These are phyloP conservation scores for Chytridium lagenaria DNA, from an alignment of 371 early-diverging fungal species.

Conservation along the genomic window DNA sequence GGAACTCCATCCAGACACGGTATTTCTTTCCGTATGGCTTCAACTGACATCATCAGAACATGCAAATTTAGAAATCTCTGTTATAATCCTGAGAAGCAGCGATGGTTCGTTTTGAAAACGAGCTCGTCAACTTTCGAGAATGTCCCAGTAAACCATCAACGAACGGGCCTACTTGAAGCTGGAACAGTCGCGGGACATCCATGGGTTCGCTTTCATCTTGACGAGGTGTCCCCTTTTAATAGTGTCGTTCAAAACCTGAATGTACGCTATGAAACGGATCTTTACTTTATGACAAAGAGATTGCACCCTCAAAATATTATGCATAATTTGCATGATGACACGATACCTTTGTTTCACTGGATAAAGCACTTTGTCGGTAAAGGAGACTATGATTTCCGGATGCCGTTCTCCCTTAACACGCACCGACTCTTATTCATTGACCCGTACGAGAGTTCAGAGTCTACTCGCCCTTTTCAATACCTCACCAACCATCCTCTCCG, in stretches of 20 bases:
- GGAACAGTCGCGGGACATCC: slow-evolving; percentile 49
- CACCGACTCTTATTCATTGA: slow-evolving; percentile 52
- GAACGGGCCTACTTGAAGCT: slow-evolving; percentile 41
- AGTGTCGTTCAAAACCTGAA: slow-evolving; percentile 38
- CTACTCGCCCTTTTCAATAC: slow-evolving; percentile 51
- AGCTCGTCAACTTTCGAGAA: slow-evolving; percentile 39
- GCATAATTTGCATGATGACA: slow-evolving; percentile 63
- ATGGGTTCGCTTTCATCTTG: slow-evolving; percentile 46
- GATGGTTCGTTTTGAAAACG: slow-evolving; percentile 53
- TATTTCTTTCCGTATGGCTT: background rate
- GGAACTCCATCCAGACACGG: slow-evolving; percentile 24
- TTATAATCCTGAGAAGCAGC: slow-evolving; percentile 43
- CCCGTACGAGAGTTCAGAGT: slow-evolving; percentile 39
- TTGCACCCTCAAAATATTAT: slow-evolving; percentile 59
- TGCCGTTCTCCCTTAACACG: slow-evolving; percentile 43
- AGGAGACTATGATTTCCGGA: slow-evolving; percentile 11
- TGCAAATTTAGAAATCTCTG: slow-evolving; percentile 59
- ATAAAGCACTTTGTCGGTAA: slow-evolving; percentile 45
- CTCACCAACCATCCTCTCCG: slow-evolving; percentile 49
- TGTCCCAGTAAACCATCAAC: slow-evolving; percentile 43
- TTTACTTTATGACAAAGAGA: slow-evolving; percentile 47
- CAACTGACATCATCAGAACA: slow-evolving; percentile 28
- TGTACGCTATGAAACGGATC: slow-evolving; percentile 47
- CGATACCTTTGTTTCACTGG: slow-evolving; percentile 48
- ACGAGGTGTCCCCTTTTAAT: slow-evolving; percentile 45